phyloP scores from a whole-genome alignment of 1,139 yeast genomes.

The Yamadazyma diddensiae region DNA sequence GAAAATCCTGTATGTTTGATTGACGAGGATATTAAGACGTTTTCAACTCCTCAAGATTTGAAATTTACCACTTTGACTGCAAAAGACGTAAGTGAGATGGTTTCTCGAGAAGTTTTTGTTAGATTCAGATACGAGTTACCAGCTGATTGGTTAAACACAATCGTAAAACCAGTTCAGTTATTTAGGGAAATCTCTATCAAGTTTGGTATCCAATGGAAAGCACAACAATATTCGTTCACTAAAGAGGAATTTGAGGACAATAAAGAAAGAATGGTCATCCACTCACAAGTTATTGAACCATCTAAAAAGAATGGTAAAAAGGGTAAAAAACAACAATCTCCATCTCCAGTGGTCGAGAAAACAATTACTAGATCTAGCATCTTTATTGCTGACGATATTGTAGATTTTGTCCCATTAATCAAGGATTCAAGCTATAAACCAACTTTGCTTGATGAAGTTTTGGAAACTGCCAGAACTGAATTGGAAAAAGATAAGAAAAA shows the following conservation, averaged over 20 bases:
- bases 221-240: slow-evolving; percentile 51
- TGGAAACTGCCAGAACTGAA: slow-evolving; percentile 64
- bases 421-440: slow-evolving; percentile 71
- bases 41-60: slow-evolving; percentile 44
- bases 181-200: slow-evolving; percentile 73
- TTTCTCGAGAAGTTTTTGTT: slow-evolving; percentile 49
- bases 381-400: slow-evolving; percentile 60
- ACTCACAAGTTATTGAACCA: slow-evolving; percentile 12
- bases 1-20: slow-evolving; percentile 40
- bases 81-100: slow-evolving; percentile 37
- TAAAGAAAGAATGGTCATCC: slow-evolving; percentile 12
- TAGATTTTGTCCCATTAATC: slow-evolving; percentile 68
- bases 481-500: slow-evolving; percentile 45
- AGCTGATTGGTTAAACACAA: slow-evolving; percentile 39
- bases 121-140: slow-evolving; percentile 66
- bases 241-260: slow-evolving; percentile 41
- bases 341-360: slow-evolving; percentile 22
- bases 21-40: slow-evolving; percentile 38
- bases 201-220: slow-evolving; percentile 84
- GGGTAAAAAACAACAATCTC: slow-evolving; percentile 27
- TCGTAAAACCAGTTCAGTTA: slow-evolving; percentile 42
- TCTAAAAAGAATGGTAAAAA: slow-evolving; percentile 23
- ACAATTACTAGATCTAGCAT: slow-evolving; percentile 29
- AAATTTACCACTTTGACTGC: slow-evolving; percentile 47
- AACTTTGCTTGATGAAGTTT: slow-evolving; percentile 70